Conservation (phyloP, 805 yeast species). For the Torulaspora maleeae region DNA sequence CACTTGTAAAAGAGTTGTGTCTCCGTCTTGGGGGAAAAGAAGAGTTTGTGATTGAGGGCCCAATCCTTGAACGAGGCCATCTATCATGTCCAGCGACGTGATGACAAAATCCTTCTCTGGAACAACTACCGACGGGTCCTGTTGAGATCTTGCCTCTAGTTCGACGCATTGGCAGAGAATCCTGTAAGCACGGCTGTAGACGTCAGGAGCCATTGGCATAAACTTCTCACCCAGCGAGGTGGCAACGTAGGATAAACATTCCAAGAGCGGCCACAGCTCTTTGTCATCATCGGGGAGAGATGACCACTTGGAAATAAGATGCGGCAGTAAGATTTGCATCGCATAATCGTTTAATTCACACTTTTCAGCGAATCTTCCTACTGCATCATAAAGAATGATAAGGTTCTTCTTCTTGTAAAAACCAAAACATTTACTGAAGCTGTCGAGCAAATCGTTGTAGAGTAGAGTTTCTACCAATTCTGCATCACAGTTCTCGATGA, state of each 20-base stretch:
- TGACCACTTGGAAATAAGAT: conserved; percentile 79
- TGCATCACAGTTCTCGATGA: conserved; percentile 71
- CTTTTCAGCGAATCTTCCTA: conserved; percentile 82
- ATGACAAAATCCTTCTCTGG: conserved; percentile 91
- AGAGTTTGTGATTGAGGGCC: conserved; percentile 54
- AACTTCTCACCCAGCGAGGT: conserved; percentile 79
- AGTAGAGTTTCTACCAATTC: conserved; percentile 54
- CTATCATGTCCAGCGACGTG: conserved; percentile 83
- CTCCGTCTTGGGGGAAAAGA: conserved; percentile 31
- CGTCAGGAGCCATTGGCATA: conserved; percentile 84
- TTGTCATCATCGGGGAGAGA: conserved; percentile 67
- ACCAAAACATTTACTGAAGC: conserved; percentile 67
- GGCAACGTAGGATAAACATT: conserved; percentile 88
- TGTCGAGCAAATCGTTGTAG: conserved; percentile 60
- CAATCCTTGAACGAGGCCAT: conserved; percentile 89
- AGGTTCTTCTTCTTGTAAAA: conserved; percentile 79
- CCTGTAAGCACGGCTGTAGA: conserved; percentile 70
- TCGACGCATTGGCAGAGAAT: conserved; percentile 67
- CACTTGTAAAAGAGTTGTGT: conserved; percentile 51
- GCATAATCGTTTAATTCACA: conserved; percentile 53
- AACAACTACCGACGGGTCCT: conserved; percentile 61
- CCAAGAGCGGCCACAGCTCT: conserved; percentile 86
- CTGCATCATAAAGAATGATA: conserved; percentile 79
- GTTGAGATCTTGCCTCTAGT: conserved; percentile 55
- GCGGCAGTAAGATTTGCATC: conserved; percentile 66